Percentiles rank a stretch among this genome's conserved stretches.
phyloP scores from a whole-genome alignment of 2,329 filamentous ascomycete genomes.

The Colletotrichum siamense region DNA sequence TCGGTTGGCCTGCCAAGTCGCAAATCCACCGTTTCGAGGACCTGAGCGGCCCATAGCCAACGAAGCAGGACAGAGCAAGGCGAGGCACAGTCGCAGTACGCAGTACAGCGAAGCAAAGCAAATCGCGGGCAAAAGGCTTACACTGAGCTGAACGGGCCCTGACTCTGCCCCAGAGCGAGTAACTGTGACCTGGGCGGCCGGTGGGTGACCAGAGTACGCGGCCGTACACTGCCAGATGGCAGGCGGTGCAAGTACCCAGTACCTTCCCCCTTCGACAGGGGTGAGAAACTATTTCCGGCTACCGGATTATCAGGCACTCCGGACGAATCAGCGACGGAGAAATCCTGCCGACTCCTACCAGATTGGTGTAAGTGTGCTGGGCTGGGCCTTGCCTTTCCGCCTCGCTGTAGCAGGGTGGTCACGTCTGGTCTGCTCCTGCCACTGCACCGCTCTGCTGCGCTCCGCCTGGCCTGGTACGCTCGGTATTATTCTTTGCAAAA shows the following conservation, averaged over 20 bases:
- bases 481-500: conserved; percentile 23
- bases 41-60: conserved; percentile 6
- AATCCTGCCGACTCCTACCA: conserved; percentile 25
- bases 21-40: conserved; percentile 10
- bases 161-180: background rate
- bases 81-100: background rate
- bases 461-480: conserved; percentile 2
- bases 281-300: conserved; percentile 20
- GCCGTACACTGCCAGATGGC: background rate
- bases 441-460: background rate
- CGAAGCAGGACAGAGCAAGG: background rate
- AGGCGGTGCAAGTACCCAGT: background rate
- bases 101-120: background rate
- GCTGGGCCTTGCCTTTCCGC: conserved; percentile 23
- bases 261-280: conserved; percentile 7
- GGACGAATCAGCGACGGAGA: conserved; percentile 28
- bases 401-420: conserved; percentile 22
- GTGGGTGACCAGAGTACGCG: background rate
- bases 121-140: conserved; percentile 2
- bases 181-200: background rate
- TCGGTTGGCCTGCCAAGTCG: conserved; percentile 19
- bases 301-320: conserved; percentile 34
- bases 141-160: background rate
- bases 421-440: conserved; percentile 21
- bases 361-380: conserved; percentile 31